Evolutionary conservation across 805 yeast species (phyloP).

Genomic region (Wickerhamomyces ciferrii): DNA sequence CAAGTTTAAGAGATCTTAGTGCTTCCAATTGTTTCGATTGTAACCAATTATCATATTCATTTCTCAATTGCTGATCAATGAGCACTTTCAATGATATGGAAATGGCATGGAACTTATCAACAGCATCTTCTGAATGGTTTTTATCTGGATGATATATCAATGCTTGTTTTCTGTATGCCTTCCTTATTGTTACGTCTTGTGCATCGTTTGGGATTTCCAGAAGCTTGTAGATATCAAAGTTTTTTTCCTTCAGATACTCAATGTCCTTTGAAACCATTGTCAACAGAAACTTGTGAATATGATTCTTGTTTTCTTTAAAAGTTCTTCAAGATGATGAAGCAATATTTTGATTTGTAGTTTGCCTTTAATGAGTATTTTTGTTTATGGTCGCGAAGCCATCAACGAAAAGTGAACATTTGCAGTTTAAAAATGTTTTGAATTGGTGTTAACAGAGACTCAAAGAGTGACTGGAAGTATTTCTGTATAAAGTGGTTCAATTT

Average conservation of each 20-base stretch:
- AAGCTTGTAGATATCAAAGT: slow-evolving; percentile 44
- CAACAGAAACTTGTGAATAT: too few species aligned
- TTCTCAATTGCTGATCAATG: slow-evolving; percentile 76
- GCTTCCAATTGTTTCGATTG: slow-evolving; percentile 3
- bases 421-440: too few species aligned
- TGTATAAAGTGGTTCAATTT: too few species aligned
- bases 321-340: too few species aligned
- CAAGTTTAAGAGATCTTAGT: slow-evolving; percentile 8
- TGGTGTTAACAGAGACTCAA: too few species aligned
- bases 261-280: slow-evolving; percentile 13
- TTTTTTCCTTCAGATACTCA: slow-evolving; percentile 10
- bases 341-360: too few species aligned
- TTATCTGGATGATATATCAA: slow-evolving; percentile 80
- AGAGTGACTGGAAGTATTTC: too few species aligned
- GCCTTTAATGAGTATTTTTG: too few species aligned
- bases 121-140: slow-evolving; percentile 78
- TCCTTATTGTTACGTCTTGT: slow-evolving; percentile 58
- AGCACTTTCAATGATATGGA: slow-evolving; percentile 80
- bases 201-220: slow-evolving; percentile 63
- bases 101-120: slow-evolving; percentile 84
- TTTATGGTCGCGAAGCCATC: too few species aligned
- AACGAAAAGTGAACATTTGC: too few species aligned
- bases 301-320: too few species aligned
- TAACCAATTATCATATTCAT: slow-evolving; percentile 55
- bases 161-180: slow-evolving; percentile 77